Evolutionary conservation across 441 rosid species (phyloP), one percentile per base, ranked within the genome.

Genomic region (Bruguiera hainesii): DNA sequence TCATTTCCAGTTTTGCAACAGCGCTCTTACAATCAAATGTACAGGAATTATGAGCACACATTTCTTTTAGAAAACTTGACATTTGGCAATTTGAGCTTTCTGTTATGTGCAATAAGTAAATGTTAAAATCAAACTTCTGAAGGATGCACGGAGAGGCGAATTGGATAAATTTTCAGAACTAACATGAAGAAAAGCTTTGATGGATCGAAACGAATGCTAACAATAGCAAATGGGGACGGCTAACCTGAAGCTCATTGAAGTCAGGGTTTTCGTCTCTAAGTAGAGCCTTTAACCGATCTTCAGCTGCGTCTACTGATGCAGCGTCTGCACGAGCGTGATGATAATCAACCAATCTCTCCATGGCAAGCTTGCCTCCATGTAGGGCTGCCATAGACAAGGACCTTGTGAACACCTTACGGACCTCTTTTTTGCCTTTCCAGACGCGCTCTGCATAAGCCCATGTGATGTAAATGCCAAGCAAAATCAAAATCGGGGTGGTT

Each of bases 1-100:
- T 80, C 90, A 89, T 81, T 80, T 89, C 93, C 71, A 89, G 76
- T 75, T 79, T 83, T 29, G 75, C 77, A 61, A 80, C 78, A 28
- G 53, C 61, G 52, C 82, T 71, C 85, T 82, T 64, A 31, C 63
- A 55, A 16, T 50, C 55, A 53, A 70, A 52, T n/a, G 29, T 58
- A 13, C 5, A 13, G 15, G 16, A 42, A 42, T 42, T 13, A 42
- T 42, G 48, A 42, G 48, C 48, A 13, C 16, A 11, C 16, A 42
- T 42, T 42, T 42, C 16, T 13, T 11, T 13, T 13, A 13, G 18
- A 42, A 13, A 42, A 3, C 18, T 42, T 42, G 48, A 42, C 3
- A 42, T 13, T 42, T 13, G 16, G 16, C 16, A 42, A 11, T 42
- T 42, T 42, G 15, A 42, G 18, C 48, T 13, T 11, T 42, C 48